Conservation (phyloP, 768 basidiomycete species). For the Tulasnella sp. region DNA sequence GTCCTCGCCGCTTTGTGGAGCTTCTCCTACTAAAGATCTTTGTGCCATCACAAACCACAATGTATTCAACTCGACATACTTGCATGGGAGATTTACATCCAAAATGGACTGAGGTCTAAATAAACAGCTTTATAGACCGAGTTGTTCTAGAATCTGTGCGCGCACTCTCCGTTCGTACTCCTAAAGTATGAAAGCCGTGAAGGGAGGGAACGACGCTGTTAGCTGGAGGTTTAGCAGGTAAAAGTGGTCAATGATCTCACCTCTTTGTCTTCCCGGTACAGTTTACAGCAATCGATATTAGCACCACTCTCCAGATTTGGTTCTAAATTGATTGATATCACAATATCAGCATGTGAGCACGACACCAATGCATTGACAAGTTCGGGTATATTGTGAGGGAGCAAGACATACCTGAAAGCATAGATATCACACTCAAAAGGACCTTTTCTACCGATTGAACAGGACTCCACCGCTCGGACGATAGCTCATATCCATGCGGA, state of each 20-base stretch:
- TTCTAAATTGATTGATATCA: constrained; percentile 35
- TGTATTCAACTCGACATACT: too few species aligned
- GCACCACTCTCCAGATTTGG: constrained; percentile 97
- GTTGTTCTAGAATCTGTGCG: constrained; percentile 69
- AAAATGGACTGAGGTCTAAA: too few species aligned
- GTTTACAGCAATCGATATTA: constrained; percentile 93
- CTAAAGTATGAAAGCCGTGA: constrained; percentile 22
- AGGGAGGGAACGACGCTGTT: too few species aligned
- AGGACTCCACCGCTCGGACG: constrained; percentile 96
- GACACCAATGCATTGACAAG: background rate
- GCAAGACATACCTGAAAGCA: constrained; percentile 68
- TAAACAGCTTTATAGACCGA: constrained; percentile 42
- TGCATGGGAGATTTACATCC: too few species aligned
- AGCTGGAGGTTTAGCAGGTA: background rate
- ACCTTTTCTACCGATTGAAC: constrained; percentile 98
- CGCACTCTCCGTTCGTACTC: constrained; percentile 85
- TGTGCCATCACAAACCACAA: too few species aligned
- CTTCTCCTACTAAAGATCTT: too few species aligned
- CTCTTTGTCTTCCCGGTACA: constrained; percentile 77
- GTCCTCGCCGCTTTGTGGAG: too few species aligned
- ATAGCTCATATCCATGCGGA: constrained; percentile 86
- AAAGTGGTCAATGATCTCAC: constrained; percentile 23
- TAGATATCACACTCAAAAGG: constrained; percentile 87
- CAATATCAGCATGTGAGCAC: background rate
- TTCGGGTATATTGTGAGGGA: background rate